Base-by-base conservation (phyloP, 805 yeast genomes). In the Cyberlindnera bimundalis region DNA sequence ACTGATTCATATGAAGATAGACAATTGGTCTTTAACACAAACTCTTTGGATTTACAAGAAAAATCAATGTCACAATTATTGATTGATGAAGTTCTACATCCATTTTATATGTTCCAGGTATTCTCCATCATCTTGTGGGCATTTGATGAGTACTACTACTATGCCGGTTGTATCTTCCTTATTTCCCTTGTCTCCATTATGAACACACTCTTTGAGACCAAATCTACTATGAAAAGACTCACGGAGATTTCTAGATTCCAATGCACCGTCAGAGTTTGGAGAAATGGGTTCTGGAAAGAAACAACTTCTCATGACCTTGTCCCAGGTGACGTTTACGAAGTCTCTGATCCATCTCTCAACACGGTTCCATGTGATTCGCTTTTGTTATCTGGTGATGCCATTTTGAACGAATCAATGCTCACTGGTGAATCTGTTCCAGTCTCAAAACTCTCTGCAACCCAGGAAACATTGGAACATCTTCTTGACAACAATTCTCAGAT, bases 351-450 rank as follows among this genome's bases (percentile, higher is more conserved):
- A 0, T 75, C 84, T 0, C 66, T 93, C 42, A 54, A 68, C 4
- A 55, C 74, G 1, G 71, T 91, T 35, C 99, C 99, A 0, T 89
- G 96, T 58, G 99, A 93, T 62, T 84, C 96, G 1, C 62, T 93
- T 11, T 68, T 93, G 36, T 65, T 91, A 15, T 78, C 89, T 25
- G 99, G 99, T 37, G 98, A 90, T 58, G 86, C 96, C 59, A 89
- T 93, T 40, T 84, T 93, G n/a, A 93, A 93, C 61, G 99, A 93
- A 59, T 85, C 97, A 6, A 93, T 93, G 96, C 71, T 93, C 16
- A 93, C 99, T 0, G 99, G 99, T 29, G 99, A 93, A 61, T 88
- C 96, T 38, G 97, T 93, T 1, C 99, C 99, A 0, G 96, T 93
- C 3, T 78, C 96, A 0, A 93, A 93, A 60, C 47, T 70, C 10